These are phyloP conservation scores for Gossypium raimondii DNA, from an alignment of 345 rosid genomes.

Conservation along the genomic window DNA sequence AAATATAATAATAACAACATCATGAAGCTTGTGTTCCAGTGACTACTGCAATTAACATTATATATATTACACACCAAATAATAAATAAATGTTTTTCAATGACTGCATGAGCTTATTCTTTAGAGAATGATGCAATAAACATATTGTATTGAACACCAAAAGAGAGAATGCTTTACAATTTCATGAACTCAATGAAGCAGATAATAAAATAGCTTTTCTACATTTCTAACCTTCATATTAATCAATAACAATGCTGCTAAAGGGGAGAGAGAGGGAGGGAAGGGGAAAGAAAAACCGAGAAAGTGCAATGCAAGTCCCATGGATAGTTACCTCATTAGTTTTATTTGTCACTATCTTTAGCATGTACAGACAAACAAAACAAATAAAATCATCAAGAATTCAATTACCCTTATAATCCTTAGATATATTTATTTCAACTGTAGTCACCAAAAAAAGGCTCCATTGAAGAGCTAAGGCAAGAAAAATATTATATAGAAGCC, in stretches of 20 bases:
- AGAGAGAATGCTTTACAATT: not conserved
- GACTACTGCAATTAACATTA: not conserved
- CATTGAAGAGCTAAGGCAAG: not conserved
- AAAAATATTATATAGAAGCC: not conserved
- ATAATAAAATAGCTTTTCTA: not conserved
- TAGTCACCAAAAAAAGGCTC: not conserved
- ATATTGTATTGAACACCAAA: not conserved
- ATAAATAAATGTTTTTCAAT: not conserved
- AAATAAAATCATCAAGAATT: not conserved
- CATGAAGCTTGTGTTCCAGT: not conserved
- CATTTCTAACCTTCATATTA: not conserved
- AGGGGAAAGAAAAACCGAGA: not conserved
- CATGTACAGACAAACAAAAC: not conserved
- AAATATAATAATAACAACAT: not conserved
- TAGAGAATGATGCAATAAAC: not conserved
- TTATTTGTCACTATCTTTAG: not conserved
- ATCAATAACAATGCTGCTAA: not conserved
- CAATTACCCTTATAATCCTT: not conserved
- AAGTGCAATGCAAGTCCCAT: not conserved
- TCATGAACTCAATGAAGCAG: not conserved
- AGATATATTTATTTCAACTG: not conserved
- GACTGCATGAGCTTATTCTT: not conserved
- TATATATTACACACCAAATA: not conserved
- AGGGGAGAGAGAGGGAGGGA: not conserved
- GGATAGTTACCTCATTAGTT: not conserved